Base-by-base conservation (phyloP, 2,329 filamentous ascomycete species). In the Pseudogymnoascus sp. region DNA sequence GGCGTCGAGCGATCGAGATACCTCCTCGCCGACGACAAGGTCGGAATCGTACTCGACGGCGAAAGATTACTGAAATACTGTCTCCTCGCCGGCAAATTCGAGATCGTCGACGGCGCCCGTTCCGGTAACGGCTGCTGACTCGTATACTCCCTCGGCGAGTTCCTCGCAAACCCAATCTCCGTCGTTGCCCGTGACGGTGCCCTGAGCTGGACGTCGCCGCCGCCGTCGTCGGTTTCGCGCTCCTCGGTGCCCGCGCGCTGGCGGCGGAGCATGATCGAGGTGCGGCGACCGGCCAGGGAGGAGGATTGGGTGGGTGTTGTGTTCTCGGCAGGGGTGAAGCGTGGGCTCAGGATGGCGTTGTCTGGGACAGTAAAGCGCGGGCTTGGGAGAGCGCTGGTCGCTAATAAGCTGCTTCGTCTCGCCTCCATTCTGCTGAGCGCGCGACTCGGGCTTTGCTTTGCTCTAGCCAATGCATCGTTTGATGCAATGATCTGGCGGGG, bases 111-210 rank as follows among this genome's bases (percentile, higher is more conserved):
- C 10, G 69, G 62, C 34, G 76, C 78, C 8, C 69, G 70, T 28
- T 76, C 73, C 11, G 75, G 71, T 16, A 75, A 66, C 12, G 74
- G 71, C 38, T 75, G 69, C 36, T 80, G 73, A 21, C 73, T 69
- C 28, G 71, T 70, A 68, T 75, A 78, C 34, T 81, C 79, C 46
- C 79, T 76, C 3, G 73, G 69, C 16, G 72, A 62, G 66, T 69
- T 64, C 69, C 70, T 66, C 68, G 75, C 65, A 66, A 74, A 70
- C 66, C 79, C 61, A 81, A 77, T 64, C n/a, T 88, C 85, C 0
- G 84, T 87, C 37, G 77, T 75, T 3, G 84, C 84, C 23, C 86
- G 78, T 3, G 85, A 86, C 1, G 84, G 83, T 2, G 81, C 78
- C n/a, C 82, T 80, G 66, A 82, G 79, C 34, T 78, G 76, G n/a